phyloP scores from a whole-genome alignment of 1,284 basidiomycete genomes.

The Neonothopanus nambi region DNA sequence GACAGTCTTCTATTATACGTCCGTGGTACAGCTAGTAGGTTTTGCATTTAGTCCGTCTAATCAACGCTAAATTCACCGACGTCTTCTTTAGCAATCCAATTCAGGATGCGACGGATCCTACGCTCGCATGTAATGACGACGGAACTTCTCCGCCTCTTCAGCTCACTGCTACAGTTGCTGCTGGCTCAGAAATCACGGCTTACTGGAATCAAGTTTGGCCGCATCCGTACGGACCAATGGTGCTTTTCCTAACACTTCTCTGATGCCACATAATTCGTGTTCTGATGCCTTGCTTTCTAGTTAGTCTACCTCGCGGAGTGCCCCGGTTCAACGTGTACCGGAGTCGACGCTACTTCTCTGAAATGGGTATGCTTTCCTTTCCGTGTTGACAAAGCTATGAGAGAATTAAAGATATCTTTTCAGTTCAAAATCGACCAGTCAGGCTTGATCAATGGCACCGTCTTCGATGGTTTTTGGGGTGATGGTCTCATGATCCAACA shows the following conservation, averaged over 20 bases:
- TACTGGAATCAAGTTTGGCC: constrained; percentile 65
- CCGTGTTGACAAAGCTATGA: not conserved
- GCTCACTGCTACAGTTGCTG: constrained; percentile 52
- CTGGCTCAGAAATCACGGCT: constrained; percentile 53
- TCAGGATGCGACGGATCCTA: constrained; percentile 43
- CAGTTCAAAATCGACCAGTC: constrained; percentile 63
- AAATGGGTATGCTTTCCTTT: constrained; percentile 45
- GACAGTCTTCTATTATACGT: constrained; percentile 55
- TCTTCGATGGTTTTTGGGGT: constrained; percentile 48
- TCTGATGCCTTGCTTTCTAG: constrained; percentile 24
- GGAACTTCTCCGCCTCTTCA: constrained; percentile 52
- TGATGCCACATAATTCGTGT: not conserved
- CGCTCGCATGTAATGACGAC: constrained; percentile 57
- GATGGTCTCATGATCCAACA: constrained; percentile 52
- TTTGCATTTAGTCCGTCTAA: not conserved
- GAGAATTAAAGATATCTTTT: not conserved
- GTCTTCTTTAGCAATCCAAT: constrained; percentile 49
- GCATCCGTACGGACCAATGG: constrained; percentile 54
- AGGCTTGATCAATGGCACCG: constrained; percentile 53
- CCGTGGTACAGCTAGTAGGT: constrained; percentile 56
- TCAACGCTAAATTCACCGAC: not conserved
- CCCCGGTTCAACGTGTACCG: constrained; percentile 46
- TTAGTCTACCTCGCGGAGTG: constrained; percentile 55
- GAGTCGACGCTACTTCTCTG: constrained; percentile 42
- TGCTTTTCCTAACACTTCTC: constrained; percentile 20